Evolutionary conservation across 306 rosid genomes (phyloP), one percentile per base, ranked within the genome.

Genomic region (Comarum palustre): DNA sequence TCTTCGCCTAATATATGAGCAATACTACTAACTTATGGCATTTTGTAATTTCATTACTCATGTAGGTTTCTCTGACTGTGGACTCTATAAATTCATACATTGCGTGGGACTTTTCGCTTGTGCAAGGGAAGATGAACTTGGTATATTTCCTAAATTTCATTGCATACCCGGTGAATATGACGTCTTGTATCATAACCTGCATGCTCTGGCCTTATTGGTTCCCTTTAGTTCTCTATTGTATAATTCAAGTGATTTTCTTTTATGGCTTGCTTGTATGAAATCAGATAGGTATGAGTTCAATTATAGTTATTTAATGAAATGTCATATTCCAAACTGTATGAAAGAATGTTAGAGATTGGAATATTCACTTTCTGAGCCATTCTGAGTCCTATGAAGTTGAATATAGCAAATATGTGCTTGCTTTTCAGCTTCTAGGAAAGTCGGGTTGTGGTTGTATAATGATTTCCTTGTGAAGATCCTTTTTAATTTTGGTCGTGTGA

Each of bases 51-150:
- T 36, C 59, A 32, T 42, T 68, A 43, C 59, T 29, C 77, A 74
- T 46, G 31, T 80, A 94, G 99, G 90, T 94, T 81, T 80, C 81
- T 41, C 84, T 94, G 74, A 61, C 89, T 7, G 97, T 94, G 86
- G 99, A 94, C 69, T 52, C 89, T 0, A 68, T 86, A 63, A 94
- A 94, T 83, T 94, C 99, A 0, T 94, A 91, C 66, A 91, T 94
- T 79, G 99, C 99, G 9, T 94, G 99, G 99, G 99, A 94, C 77
- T 94, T 94, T 86, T 85, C 95, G 6, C 68, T 94, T 77, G 84
- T 89, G 61, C 99, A 94, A 79, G 89, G 99, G 81, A 94, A 83
- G 90, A 88, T 94, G 55, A 86, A 81, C 77, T 69, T 91, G 99
- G 99, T 94, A 90, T 83, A 50, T 74, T 74, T 76, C 57, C 86